These are phyloP conservation scores for Sugiyamaella mastotermitis DNA, from an alignment of 805 yeast species.

Conservation along the genomic window DNA sequence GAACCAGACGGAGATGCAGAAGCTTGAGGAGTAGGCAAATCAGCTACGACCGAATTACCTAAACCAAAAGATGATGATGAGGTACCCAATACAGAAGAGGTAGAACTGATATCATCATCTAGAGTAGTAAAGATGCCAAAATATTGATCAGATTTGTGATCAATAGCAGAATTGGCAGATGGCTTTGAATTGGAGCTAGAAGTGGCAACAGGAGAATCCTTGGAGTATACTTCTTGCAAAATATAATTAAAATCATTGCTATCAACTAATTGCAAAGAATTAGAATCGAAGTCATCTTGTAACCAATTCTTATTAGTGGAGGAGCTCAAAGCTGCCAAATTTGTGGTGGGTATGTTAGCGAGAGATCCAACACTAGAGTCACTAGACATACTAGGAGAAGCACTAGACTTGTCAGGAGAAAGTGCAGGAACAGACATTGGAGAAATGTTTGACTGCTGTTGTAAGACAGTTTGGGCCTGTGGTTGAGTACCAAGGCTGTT, in stretches of 20 bases:
- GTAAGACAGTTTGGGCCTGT: background rate
- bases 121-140: constrained; percentile 1
- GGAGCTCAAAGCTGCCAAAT: background rate
- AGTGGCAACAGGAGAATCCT: background rate
- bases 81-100: constrained; percentile 1
- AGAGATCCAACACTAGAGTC: background rate
- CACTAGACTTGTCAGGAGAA: constrained; percentile 9
- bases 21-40: constrained; percentile 5
- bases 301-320: background rate
- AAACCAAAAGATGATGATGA: too few species aligned
- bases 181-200: background rate
- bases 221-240: too few species aligned
- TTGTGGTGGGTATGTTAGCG: background rate
- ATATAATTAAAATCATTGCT: background rate
- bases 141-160: background rate
- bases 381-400: constrained; percentile 5
- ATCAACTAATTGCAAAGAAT: too few species aligned
- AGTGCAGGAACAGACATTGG: constrained; percentile 2
- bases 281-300: background rate
- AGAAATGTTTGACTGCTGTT: background rate
- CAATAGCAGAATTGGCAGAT: background rate
- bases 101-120: constrained; percentile 5
- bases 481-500: background rate
- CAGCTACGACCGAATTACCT: too few species aligned
- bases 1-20: constrained; percentile 5